Base-by-base conservation (phyloP, 2,329 filamentous ascomycete species). In the Chrysoporthe puriensis region DNA sequence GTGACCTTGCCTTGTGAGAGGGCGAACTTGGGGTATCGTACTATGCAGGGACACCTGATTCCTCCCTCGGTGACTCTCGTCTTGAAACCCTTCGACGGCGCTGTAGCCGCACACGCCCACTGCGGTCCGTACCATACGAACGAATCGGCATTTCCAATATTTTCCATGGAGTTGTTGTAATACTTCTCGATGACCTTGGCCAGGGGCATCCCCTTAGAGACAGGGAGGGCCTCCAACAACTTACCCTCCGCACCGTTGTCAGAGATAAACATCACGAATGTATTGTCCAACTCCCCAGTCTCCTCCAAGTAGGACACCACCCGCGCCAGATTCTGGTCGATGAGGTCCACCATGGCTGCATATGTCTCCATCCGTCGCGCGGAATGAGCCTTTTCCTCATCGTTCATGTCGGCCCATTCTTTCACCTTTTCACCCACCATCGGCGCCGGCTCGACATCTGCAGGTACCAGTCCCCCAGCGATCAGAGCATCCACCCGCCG, bases 341-440 rank as follows among this genome's bases (percentile, higher is more conserved):
- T 88, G 60, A 80, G 80, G 65, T 90, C 86, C 2, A 90, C 87
- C 85, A 90, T 90, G 13, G 80, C 88, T 0, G 88, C 87, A 69
- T 85, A 90, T 4, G 85, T 83, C 72, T 89, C 87, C 86, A 89
- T 89, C 0, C 84, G 82, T 34, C 78, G 81, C 70, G 75, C 81
- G 7, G 85, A 86, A 63, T 81, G 81, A 1, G 77, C 77, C 62
- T 78, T 77, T 67, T 83, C 82, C 32, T 84, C 80, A 0, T 79
- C 76, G 1, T 77, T 78, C 73, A 86, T 73, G 4, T 82, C 80
- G 2, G 76, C 73, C 84, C 84, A 86, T 34, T 81, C 75, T 70
- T 81, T 81, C 2, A 81, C 77, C 65, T 83, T 80, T 21, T 83
- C 79, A 5, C 82, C 82, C 0, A 85, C 79, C 2, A 86, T 80